Conservation (phyloP, 768 basidiomycete species). For the Leccinum variicolor region DNA sequence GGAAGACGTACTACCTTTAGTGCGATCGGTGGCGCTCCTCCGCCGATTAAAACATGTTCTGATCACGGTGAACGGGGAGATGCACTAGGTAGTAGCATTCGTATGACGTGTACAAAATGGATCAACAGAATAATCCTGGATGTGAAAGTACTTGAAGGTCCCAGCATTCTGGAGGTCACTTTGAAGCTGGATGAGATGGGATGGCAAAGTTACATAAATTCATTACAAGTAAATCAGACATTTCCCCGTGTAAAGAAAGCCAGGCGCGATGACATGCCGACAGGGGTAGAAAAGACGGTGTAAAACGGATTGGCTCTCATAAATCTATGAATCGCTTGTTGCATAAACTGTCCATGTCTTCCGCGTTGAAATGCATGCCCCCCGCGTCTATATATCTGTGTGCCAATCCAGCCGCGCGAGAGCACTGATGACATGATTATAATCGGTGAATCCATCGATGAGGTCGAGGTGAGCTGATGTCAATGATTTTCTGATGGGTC, state of each 20-base stretch:
- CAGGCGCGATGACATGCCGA: slow-evolving; percentile 3
- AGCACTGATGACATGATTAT: slow-evolving; percentile 7
- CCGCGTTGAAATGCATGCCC: slow-evolving; percentile 14
- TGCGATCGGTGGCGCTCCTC: not conserved
- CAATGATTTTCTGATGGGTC: slow-evolving; percentile 22
- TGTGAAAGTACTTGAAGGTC: not conserved
- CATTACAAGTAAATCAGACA: slow-evolving; percentile 13
- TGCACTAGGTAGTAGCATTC: slow-evolving; percentile 2
- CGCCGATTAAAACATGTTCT: not conserved
- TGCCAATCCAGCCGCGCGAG: slow-evolving; percentile 7
- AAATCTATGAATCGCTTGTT: slow-evolving; percentile 22
- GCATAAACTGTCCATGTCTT: slow-evolving; percentile 19
- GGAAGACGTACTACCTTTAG: not conserved
- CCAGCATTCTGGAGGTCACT: not conserved
- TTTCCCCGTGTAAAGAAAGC: slow-evolving; percentile 4
- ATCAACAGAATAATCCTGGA: not conserved
- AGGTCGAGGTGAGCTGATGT: slow-evolving; percentile 45
- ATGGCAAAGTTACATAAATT: slow-evolving; percentile 1
- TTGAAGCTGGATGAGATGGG: not conserved
- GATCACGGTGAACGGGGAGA: not conserved
- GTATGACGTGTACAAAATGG: slow-evolving; percentile 2
- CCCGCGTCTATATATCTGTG: slow-evolving; percentile 13
- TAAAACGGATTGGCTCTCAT: slow-evolving; percentile 16
- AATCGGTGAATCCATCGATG: slow-evolving; percentile 30
- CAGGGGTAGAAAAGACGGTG: slow-evolving; percentile 12